These are phyloP conservation scores for Boletellus emodensis DNA, from an alignment of 768 basidiomycete genomes.

Conservation along the genomic window DNA sequence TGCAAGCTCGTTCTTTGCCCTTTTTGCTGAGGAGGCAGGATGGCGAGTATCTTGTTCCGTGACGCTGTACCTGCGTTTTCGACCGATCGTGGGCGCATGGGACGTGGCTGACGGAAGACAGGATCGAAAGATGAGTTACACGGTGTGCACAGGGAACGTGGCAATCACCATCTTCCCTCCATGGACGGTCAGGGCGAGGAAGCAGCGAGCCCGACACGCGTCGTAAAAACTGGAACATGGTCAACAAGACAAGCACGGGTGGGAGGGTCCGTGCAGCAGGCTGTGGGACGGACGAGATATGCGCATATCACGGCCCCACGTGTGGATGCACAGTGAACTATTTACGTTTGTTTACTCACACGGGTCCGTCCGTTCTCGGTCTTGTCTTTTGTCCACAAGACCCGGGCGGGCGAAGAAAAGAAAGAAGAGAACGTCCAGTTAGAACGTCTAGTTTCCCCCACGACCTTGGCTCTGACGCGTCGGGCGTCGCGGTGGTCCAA, in stretches of 20 bases:
- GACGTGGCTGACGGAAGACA: constrained; percentile 53
- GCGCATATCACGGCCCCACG: not conserved
- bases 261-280: not conserved
- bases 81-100: constrained; percentile 63
- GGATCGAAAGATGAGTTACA: constrained; percentile 6
- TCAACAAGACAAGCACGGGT: not conserved
- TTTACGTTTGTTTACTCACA: constrained; percentile 27
- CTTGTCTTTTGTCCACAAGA: not conserved
- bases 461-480: too few species aligned
- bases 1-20: constrained; percentile 27
- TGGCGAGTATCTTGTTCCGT: constrained; percentile 38
- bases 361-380: not conserved
- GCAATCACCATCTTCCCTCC: constrained; percentile 70
- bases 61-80: constrained; percentile 61
- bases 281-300: not conserved
- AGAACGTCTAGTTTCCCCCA: not conserved
- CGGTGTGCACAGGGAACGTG: constrained; percentile 9
- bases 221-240: constrained; percentile 66
- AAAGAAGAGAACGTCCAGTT: not conserved
- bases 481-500: too few species aligned
- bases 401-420: too few species aligned
- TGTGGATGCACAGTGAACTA: constrained; percentile 1
- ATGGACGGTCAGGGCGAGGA: constrained; percentile 68
- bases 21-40: constrained; percentile 28
- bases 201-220: constrained; percentile 68